phyloP scores from a whole-genome alignment of 2,329 filamentous ascomycete genomes.

The Neonectria sp. region DNA sequence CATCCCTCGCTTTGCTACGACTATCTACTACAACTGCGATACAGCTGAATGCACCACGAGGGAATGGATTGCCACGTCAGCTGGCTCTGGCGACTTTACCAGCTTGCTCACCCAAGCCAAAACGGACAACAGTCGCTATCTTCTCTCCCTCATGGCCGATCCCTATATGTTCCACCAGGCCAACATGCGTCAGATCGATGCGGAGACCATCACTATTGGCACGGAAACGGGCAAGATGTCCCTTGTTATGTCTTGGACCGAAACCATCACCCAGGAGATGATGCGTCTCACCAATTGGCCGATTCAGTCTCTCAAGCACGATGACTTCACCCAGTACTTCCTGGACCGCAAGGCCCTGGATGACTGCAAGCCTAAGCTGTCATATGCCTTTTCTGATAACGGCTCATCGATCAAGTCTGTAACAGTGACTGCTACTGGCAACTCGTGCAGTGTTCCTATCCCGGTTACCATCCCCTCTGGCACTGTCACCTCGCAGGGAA shows the following conservation, averaged over 20 bases:
- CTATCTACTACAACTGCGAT: constrained; percentile 40
- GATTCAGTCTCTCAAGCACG: constrained; percentile 31
- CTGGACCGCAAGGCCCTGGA: constrained; percentile 33
- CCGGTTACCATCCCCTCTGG: constrained; percentile 31
- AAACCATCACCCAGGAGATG: constrained; percentile 36
- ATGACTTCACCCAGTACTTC: constrained; percentile 35
- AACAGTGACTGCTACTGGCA: constrained; percentile 25
- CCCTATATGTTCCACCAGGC: constrained; percentile 42
- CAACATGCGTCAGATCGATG: constrained; percentile 33
- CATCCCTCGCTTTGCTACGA: constrained; percentile 35
- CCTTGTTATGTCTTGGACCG: constrained; percentile 34
- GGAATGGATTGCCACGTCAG: constrained; percentile 39
- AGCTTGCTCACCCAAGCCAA: constrained; percentile 27
- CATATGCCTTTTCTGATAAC: constrained; percentile 22
- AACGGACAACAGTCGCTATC: constrained; percentile 33
- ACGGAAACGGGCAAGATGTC: constrained; percentile 32
- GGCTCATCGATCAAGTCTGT: constrained; percentile 19
- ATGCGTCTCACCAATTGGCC: constrained; percentile 37
- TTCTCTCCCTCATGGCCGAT: constrained; percentile 29
- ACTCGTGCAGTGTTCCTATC: constrained; percentile 28
- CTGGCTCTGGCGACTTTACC: constrained; percentile 26
- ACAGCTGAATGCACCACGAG: constrained; percentile 30
- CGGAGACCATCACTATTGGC: constrained; percentile 30
- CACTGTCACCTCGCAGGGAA: constrained; percentile 3
- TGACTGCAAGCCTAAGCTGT: constrained; percentile 30